A percentile compares a stretch with the other conserved stretches of the same genome.
Evolutionary conservation across 2,329 filamentous ascomycete species (phyloP).

Genomic region (Trichoderma koningii): DNA sequence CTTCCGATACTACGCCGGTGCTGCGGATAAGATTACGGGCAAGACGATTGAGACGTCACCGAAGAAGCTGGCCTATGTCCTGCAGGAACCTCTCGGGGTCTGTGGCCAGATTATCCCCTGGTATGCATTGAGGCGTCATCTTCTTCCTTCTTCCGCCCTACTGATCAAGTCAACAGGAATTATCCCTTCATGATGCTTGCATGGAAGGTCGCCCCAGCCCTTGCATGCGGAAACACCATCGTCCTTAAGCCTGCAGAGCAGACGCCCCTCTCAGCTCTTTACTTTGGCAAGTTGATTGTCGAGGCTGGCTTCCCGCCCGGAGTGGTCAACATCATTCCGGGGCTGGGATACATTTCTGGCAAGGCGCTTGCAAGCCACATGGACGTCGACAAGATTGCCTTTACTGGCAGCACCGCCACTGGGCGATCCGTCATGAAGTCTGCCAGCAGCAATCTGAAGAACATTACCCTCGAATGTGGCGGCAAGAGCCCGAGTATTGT

Average conservation of each 20-base stretch:
- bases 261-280: constrained; percentile 44
- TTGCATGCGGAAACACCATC: constrained; percentile 67
- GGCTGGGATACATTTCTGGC: constrained; percentile 13
- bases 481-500: constrained; percentile 52
- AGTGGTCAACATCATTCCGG: constrained; percentile 26
- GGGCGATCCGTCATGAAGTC: constrained; percentile 65
- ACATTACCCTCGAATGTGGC: constrained; percentile 73
- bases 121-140: neutral
- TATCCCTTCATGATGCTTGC: constrained; percentile 73
- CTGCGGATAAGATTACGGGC: constrained; percentile 82
- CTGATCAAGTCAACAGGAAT: constrained; percentile 49
- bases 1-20: constrained; percentile 71
- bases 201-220: constrained; percentile 74
- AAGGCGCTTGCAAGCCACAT: constrained; percentile 17
- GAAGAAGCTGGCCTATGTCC: constrained; percentile 75
- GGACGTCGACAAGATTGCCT: constrained; percentile 27
- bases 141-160: neutral
- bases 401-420: constrained; percentile 20
- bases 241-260: constrained; percentile 72
- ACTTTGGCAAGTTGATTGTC: constrained; percentile 14
- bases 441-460: constrained; percentile 74
- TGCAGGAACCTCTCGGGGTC: constrained; percentile 63
- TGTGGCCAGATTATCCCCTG: constrained; percentile 81
- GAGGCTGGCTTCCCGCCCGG: constrained; percentile 23
- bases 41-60: constrained; percentile 73